Evolutionary conservation across 306 rosid genomes (phyloP).

Genomic region (Hippophae tibetana): DNA sequence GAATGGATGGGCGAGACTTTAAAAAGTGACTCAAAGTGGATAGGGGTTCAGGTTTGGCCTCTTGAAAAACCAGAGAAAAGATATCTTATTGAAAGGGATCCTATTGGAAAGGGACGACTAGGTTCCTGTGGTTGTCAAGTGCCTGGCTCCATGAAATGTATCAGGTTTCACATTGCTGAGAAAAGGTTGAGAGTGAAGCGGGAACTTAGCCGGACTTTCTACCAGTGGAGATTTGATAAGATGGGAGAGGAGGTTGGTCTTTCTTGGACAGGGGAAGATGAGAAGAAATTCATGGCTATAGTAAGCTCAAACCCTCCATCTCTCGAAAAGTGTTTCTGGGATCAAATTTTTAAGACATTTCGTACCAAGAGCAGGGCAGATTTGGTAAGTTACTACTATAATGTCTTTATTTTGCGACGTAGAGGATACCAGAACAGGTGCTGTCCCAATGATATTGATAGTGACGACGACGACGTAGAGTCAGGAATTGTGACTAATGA

Average conservation of each 20-base stretch:
- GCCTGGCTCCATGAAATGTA: constrained; percentile 55
- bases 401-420: constrained; percentile 65
- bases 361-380: constrained; percentile 53
- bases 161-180: constrained; percentile 57
- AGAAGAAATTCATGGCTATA: constrained; percentile 40
- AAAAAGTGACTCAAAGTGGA: constrained; percentile 68
- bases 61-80: constrained; percentile 19
- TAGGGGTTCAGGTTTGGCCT: constrained; percentile 69
- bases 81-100: constrained; percentile 57
- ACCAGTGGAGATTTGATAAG: constrained; percentile 44
- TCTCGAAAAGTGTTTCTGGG: constrained; percentile 39
- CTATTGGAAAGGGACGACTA: constrained; percentile 77
- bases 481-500: constrained; percentile 21
- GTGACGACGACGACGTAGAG: constrained; percentile 62
- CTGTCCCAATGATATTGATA: constrained; percentile 46
- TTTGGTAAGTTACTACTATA: constrained; percentile 78
- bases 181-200: constrained; percentile 44
- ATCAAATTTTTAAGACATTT: constrained; percentile 32
- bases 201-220: constrained; percentile 62
- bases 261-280: constrained; percentile 52
- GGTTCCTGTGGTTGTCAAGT: constrained; percentile 57
- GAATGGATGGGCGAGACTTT: constrained; percentile 45
- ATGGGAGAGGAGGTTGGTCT: constrained; percentile 55
- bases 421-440: constrained; percentile 68
- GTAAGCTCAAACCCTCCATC: constrained; percentile 35